Conservation (phyloP, 352 stramenopile species). For the Phytophthora aleatoria region DNA sequence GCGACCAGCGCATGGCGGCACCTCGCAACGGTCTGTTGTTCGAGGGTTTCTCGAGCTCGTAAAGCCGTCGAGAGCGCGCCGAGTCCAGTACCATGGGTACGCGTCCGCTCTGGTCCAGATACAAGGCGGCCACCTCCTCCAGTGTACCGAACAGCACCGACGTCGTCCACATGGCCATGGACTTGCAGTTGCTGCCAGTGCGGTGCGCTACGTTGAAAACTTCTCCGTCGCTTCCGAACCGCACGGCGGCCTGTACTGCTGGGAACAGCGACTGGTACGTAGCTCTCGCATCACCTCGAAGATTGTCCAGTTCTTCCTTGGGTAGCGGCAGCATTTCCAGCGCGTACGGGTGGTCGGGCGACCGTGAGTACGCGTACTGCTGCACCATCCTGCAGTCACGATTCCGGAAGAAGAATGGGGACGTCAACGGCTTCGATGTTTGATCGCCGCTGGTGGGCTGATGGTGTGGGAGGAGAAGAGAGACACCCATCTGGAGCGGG, state of each 20-base stretch:
- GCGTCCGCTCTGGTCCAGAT: slow-evolving; percentile 44
- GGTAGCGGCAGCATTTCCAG: slow-evolving; percentile 49
- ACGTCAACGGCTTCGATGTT: slow-evolving; percentile 10
- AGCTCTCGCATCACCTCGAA: slow-evolving; percentile 34
- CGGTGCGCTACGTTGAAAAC: slow-evolving; percentile 43
- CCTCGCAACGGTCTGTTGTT: slow-evolving; percentile 48
- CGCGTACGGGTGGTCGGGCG: slow-evolving; percentile 54
- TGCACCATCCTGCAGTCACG: slow-evolving; percentile 30
- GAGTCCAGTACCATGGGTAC: slow-evolving; percentile 58
- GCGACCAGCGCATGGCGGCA: slow-evolving; percentile 57
- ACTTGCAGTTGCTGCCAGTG: slow-evolving; percentile 37
- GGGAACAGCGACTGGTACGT: slow-evolving; percentile 48
- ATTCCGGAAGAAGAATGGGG: slow-evolving; percentile 27
- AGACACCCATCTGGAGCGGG: slow-evolving; percentile 13
- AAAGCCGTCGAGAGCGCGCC: slow-evolving; percentile 52
- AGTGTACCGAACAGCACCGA: slow-evolving; percentile 56
- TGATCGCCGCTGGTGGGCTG: slow-evolving; percentile 4
- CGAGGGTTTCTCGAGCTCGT: slow-evolving; percentile 55
- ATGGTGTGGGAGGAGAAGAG: slow-evolving; percentile 9
- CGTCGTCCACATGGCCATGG: slow-evolving; percentile 67
- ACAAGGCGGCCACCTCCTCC: slow-evolving; percentile 67
- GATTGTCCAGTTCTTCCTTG: slow-evolving; percentile 35
- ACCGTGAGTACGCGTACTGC: slow-evolving; percentile 52
- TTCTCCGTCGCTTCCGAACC: slow-evolving; percentile 40
- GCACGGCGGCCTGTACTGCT: slow-evolving; percentile 40